Evolutionary conservation across 176 grass and related monocot species (phyloP), one percentile per base, ranked within the genome.

Genomic region (Areca catechu): DNA sequence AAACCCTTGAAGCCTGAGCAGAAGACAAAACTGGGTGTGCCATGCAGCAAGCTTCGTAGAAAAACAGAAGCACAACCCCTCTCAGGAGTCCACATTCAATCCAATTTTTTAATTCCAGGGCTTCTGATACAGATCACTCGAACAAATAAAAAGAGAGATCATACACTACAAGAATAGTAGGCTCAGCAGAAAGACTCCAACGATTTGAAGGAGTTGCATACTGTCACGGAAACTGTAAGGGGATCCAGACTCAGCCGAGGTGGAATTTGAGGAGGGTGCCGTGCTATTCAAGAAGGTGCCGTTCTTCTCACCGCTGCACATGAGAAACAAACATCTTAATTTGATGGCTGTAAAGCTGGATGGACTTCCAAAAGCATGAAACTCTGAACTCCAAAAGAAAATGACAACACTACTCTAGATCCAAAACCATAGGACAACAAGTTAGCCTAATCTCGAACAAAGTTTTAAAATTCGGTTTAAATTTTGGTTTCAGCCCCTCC

Each of bases 261-360:
- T 83, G 49, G 91, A 86, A 67, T 96, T 96, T 1, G 86, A 51
- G 20, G 91, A 87, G 30, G 91, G 91, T 60, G 67, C 91, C 21
- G 80, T 82, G 20, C 74, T 73, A 20, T 96, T 96, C 68, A 90
- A 53, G 53, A 90, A 48, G 3, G 83, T 72, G 53, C 80, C 80
- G 25, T 96, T 96, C 79, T 82, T 90, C 12, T 70, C 86, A 4
- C 81, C 74, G 15, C 83, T 86, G 77, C 62, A 73, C 43, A 63
- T 15, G 0, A 16, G 48, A 48, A 48, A 15, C 4, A 43, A 22
- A 70, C 17, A 14, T 22, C 5, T 14, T n/a, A 29, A 23, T 55
- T 22, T 21, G 7, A 22, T 21, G 6, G 53, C 34, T 22, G 20
- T 55, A 4, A 21, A 55, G 20, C 52, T 20, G 3, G 9, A 7